phyloP scores from a whole-genome alignment of 2,329 filamentous ascomycete genomes.

The Fragosphaeria purpurea region DNA sequence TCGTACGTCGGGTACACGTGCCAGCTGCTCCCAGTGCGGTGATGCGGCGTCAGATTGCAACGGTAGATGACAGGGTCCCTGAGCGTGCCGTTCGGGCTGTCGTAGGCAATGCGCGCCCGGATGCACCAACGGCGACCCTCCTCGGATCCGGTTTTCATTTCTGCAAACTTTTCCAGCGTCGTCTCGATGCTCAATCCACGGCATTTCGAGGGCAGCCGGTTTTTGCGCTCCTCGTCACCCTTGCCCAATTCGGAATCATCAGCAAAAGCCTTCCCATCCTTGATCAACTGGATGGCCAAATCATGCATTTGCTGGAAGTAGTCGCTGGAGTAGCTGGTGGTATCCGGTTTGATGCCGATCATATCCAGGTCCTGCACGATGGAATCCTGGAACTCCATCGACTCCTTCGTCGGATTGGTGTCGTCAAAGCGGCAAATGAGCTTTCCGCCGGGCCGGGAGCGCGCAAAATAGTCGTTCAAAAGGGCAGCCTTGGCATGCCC shows the following conservation, averaged over 20 bases:
- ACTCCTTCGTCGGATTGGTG: too few species aligned
- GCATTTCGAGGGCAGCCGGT: slow-evolving; percentile 46
- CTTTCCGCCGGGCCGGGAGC: slow-evolving; percentile 76
- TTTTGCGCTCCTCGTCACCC: too few species aligned
- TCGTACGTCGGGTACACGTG: slow-evolving; percentile 84
- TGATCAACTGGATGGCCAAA: too few species aligned
- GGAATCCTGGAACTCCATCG: too few species aligned
- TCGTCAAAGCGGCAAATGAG: slow-evolving; percentile 32
- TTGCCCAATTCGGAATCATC: too few species aligned
- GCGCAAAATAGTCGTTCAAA: slow-evolving; percentile 93
- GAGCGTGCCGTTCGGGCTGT: slow-evolving; percentile 90
- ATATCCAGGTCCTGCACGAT: too few species aligned
- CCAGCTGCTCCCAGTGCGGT: slow-evolving; percentile 68
- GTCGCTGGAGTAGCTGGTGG: too few species aligned
- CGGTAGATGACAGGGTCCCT: slow-evolving; percentile 95
- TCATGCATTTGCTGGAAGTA: too few species aligned
- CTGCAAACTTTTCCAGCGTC: slow-evolving; percentile 74
- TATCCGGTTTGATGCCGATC: too few species aligned
- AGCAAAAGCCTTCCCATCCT: too few species aligned
- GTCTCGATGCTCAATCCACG: slow-evolving; percentile 73
- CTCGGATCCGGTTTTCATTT: slow-evolving; percentile 70
- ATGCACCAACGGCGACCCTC: slow-evolving; percentile 82
- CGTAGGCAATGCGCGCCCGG: slow-evolving; percentile 82
- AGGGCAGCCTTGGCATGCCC: slow-evolving; percentile 68
- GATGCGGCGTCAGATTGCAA: slow-evolving; percentile 55